phyloP scores from a whole-genome alignment of 1,139 yeast genomes.

The Geotrichum phurueaensis region DNA sequence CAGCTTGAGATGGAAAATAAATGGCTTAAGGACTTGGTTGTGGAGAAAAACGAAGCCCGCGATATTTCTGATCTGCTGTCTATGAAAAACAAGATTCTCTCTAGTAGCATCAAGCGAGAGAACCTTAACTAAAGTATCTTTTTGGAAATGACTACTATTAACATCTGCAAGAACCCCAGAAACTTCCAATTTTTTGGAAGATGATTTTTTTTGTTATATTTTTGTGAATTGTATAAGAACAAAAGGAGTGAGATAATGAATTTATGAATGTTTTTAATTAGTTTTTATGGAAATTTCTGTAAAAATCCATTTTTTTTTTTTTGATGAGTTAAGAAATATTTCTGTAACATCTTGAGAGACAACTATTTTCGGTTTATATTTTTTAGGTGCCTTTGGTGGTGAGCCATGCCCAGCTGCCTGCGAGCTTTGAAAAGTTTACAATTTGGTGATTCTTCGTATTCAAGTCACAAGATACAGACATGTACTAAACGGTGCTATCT shows the following conservation, averaged over 20 bases:
- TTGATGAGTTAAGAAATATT: no score
- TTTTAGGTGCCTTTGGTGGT: neutral
- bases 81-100: slow-evolving; percentile 27
- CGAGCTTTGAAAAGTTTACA: no score
- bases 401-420: no score
- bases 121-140: neutral
- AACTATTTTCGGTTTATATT: no score
- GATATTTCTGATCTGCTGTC: slow-evolving; percentile 31
- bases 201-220: neutral
- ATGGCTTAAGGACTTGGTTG: slow-evolving; percentile 66
- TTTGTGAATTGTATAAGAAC: neutral
- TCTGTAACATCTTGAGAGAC: no score
- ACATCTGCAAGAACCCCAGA: neutral
- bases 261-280: neutral
- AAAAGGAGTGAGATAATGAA: neutral
- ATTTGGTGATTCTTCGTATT: no score
- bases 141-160: neutral
- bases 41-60: slow-evolving; percentile 48
- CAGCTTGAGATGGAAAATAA: slow-evolving; percentile 80
- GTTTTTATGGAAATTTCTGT: neutral
- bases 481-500: no score
- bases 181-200: neutral
- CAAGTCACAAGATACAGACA: no score
- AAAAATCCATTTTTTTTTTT: no score
- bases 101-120: neutral